These are phyloP conservation scores for Gaeumannomyces tritici DNA, from an alignment of 2,329 filamentous ascomycete species.

Conservation along the genomic window DNA sequence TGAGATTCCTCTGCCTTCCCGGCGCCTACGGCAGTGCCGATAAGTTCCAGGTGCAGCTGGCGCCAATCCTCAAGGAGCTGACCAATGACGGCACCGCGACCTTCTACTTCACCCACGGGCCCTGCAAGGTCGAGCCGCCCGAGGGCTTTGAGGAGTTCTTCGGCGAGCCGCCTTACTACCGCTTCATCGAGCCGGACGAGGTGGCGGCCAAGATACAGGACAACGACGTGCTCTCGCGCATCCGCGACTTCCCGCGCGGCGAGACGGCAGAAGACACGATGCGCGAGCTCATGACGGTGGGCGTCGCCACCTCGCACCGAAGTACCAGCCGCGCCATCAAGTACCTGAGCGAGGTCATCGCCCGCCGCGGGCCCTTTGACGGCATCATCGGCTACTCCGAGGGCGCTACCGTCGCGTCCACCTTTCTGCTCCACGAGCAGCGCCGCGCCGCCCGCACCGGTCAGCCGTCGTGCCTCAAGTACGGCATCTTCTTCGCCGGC, in stretches of 20 bases:
- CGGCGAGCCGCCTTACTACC: conserved; percentile 42
- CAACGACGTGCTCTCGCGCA: conserved; percentile 37
- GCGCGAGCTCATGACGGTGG: conserved; percentile 31
- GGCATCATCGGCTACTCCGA: conserved; percentile 53
- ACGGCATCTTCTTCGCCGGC: conserved; percentile 40
- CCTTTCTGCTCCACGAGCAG: conserved; percentile 40
- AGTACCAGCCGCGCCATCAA: conserved; percentile 31
- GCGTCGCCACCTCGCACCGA: conserved; percentile 18
- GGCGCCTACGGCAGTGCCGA: conserved; percentile 48
- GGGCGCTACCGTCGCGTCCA: conserved; percentile 45
- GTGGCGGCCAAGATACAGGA: conserved; percentile 30
- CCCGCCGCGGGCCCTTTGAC: conserved; percentile 34
- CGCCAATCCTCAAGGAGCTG: conserved; percentile 38
- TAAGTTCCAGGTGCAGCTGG: conserved; percentile 48
- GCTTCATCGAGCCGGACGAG: conserved; percentile 42
- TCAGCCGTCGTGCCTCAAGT: conserved; percentile 29
- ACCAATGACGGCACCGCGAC: conserved; percentile 32
- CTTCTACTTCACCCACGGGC: conserved; percentile 43
- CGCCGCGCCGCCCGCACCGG: conserved; percentile 24
- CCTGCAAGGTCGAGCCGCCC: conserved; percentile 38
- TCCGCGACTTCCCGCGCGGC: conserved; percentile 44
- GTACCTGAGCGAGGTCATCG: conserved; percentile 33
- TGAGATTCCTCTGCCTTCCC: conserved; percentile 49
- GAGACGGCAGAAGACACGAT: conserved; percentile 46
- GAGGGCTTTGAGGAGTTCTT: conserved; percentile 48